Conservation (phyloP, 2,329 filamentous ascomycete genomes). For the Bipolaris cookei region DNA sequence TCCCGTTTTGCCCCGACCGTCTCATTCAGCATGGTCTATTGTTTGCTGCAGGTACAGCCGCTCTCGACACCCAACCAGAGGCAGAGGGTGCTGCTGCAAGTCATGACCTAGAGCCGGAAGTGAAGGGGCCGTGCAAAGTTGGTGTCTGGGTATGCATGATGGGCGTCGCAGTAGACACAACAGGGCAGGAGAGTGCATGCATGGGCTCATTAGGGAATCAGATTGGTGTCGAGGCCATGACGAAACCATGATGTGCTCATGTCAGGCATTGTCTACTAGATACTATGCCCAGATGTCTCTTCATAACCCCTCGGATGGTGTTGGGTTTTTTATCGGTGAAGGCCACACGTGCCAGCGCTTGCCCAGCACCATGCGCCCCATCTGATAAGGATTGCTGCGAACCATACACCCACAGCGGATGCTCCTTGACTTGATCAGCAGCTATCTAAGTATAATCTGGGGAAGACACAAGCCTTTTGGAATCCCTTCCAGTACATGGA, state of each 20-base stretch:
- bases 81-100: constrained; percentile 26
- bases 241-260: background rate
- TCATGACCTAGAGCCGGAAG: constrained; percentile 18
- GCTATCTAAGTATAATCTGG: constrained; percentile 26
- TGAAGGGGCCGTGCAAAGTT: constrained; percentile 16
- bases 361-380: constrained; percentile 13
- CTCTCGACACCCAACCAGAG: constrained; percentile 28
- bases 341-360: constrained; percentile 6
- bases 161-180: constrained; percentile 1
- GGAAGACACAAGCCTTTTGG: constrained; percentile 34
- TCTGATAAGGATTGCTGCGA: background rate
- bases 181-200: background rate
- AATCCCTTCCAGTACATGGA: constrained; percentile 31
- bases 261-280: background rate
- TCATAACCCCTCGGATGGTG: background rate
- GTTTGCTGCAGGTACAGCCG: constrained; percentile 45
- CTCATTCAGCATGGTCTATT: constrained; percentile 26
- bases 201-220: background rate
- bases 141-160: constrained; percentile 6
- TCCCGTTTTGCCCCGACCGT: constrained; percentile 28
- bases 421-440: constrained; percentile 29
- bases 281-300: background rate
- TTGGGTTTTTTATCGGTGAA: constrained; percentile 5
- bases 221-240: background rate
- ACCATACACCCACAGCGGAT: background rate